Evolutionary conservation across 768 basidiomycete species (phyloP).

Genomic region (Trametes meyenii): DNA sequence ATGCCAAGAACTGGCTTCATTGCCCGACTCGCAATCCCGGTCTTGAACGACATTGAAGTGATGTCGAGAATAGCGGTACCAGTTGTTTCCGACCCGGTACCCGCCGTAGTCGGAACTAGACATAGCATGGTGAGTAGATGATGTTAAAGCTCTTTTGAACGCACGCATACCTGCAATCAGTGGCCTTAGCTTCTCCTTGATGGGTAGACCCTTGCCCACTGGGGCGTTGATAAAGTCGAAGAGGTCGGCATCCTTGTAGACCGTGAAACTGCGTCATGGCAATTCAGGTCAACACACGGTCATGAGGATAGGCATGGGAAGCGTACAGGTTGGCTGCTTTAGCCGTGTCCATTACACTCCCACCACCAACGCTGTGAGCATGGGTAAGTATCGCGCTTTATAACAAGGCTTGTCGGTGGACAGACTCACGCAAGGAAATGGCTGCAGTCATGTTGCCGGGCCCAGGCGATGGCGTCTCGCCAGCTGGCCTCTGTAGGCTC

Average conservation of each 20-base stretch:
- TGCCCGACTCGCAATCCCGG: constrained; percentile 91
- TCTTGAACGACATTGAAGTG: constrained; percentile 91
- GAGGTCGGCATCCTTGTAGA: constrained; percentile 89
- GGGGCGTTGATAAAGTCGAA: constrained; percentile 98
- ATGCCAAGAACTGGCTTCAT: constrained; percentile 84
- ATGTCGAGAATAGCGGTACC: constrained; percentile 95
- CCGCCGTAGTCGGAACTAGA: constrained; percentile 71
- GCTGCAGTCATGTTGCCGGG: constrained; percentile 83
- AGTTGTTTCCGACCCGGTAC: constrained; percentile 94
- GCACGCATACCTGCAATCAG: constrained; percentile 70
- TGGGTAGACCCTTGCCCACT: constrained; percentile 87
- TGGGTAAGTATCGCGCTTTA: constrained; percentile 2
- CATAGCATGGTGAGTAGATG: background rate
- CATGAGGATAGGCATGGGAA: background rate
- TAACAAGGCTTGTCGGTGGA: background rate
- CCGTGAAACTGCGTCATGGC: constrained; percentile 62
- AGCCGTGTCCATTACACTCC: constrained; percentile 93
- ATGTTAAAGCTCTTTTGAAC: background rate
- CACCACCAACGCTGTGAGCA: constrained; percentile 75
- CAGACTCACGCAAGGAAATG: constrained; percentile 86
- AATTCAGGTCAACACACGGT: background rate
- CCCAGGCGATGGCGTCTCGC: constrained; percentile 87
- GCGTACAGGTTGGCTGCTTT: constrained; percentile 89
- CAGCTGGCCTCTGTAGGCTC: constrained; percentile 94
- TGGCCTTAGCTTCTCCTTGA: constrained; percentile 72